phyloP scores from a whole-genome alignment of 352 stramenopile genomes.

The Pythium utonaiense region DNA sequence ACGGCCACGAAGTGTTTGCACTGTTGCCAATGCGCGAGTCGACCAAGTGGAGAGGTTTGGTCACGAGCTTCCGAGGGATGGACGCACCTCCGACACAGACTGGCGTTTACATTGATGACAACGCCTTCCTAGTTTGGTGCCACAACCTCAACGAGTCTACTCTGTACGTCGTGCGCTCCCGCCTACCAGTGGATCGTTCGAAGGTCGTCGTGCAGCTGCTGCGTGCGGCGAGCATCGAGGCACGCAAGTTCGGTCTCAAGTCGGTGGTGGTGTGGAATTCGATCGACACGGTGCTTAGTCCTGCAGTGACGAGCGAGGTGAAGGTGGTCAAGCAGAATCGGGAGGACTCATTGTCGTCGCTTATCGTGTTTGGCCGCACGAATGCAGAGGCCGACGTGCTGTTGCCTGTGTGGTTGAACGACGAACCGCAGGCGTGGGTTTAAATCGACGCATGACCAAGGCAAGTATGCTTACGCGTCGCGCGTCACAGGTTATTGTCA shows the following conservation, averaged over 20 bases:
- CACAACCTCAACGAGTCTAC: not conserved
- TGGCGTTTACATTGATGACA: too few relatives aligned
- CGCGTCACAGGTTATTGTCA: too few relatives aligned
- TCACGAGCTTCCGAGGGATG: not conserved
- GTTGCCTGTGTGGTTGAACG: not conserved
- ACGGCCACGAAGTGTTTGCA: not conserved
- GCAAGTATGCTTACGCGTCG: not conserved
- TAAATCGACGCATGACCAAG: not conserved
- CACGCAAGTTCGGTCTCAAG: not conserved
- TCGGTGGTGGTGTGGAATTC: not conserved
- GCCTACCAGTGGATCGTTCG: too few relatives aligned
- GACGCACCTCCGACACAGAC: not conserved
- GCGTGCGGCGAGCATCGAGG: not conserved
- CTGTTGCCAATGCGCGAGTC: not conserved
- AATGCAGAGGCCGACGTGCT: not conserved
- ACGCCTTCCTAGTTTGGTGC: not conserved
- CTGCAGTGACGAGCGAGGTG: not conserved
- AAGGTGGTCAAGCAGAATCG: not conserved
- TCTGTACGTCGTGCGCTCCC: not conserved
- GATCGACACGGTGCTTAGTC: not conserved
- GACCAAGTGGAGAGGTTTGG: not conserved
- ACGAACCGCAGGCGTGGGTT: not conserved
- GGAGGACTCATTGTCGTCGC: too few relatives aligned
- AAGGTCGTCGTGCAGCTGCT: not conserved
- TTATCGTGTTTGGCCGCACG: not conserved